Evolutionary conservation across 139 green algal species (phyloP).

Genomic region (Nannochloris sp.): DNA sequence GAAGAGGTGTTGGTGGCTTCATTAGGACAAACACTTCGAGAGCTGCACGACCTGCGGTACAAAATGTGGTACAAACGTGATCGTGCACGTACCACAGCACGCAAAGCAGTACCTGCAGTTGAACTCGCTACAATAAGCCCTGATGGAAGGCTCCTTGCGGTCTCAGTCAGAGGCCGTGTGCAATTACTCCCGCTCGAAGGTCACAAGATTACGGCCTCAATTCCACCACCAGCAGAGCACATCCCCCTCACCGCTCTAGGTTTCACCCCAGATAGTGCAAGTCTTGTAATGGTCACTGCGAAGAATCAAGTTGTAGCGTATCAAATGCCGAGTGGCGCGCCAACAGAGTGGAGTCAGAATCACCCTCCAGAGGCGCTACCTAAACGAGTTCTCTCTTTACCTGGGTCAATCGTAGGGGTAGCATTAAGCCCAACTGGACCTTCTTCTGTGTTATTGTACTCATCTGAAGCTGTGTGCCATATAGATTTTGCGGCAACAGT

Average conservation of each 20-base stretch:
- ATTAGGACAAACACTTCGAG: constrained; percentile 6
- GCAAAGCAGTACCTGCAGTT: constrained; percentile 11
- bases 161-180: constrained; percentile 9
- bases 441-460: constrained; percentile 14
- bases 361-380: constrained; percentile 7
- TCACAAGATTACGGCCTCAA: neutral
- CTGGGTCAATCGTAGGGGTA: constrained; percentile 29
- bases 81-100: constrained; percentile 2
- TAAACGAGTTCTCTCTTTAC: constrained; percentile 25
- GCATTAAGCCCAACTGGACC: constrained; percentile 22
- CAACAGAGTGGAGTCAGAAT: constrained; percentile 28
- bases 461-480: constrained; percentile 20
- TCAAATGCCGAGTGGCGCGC: constrained; percentile 20
- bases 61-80: constrained; percentile 15
- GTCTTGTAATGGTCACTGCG: constrained; percentile 36
- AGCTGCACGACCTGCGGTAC: constrained; percentile 25
- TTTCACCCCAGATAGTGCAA: constrained; percentile 42
- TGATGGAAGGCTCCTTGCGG: constrained; percentile 9
- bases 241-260: constrained; percentile 32
- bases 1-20: neutral
- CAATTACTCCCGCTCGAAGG: constrained; percentile 16
- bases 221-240: neutral
- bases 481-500: constrained; percentile 29
- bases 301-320: constrained; percentile 32
- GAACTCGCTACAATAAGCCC: constrained; percentile 15